Evolutionary conservation across 2,329 filamentous ascomycete species (phyloP), one percentile per base, ranked within the genome.

Genomic region (Fusarium protoensiforme): DNA sequence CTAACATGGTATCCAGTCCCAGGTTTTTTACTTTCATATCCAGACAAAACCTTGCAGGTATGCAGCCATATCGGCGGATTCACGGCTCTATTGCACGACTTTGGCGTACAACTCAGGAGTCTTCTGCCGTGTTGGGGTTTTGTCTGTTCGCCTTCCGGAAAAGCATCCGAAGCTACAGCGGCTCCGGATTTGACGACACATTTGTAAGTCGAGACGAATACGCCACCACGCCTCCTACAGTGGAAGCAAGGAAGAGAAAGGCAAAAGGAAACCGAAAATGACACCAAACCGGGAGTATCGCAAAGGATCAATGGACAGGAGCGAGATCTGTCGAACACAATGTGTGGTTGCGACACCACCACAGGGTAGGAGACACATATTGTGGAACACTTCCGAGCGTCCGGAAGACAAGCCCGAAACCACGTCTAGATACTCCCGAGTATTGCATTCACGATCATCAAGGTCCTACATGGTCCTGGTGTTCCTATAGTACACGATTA

Each of bases 401-500:
- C 61, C 54, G 33, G 39, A 61, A 35, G 43, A 48, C 29, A 48
- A 48, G 29, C 20, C 33, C 43, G 38, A 7, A 61, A 29, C 4
- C 31, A 43, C n/a, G n/a, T 10, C 46, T 18, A 53, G 38, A 35
- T 39, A 46, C 13, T 24, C 14, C 24, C 27, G 16, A 51, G 24
- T 27, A 22, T 24, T 65, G 39, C 29, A 38, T 54, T 43, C 16
- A 57, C 43, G 27, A 53, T 58, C 62, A 35, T 72, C 54, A 33
- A 67, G 41, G 54, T 57, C 46, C 38, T 59, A 61, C 43, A 53
- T 54, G 38, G 16, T 65, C 31, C 41, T 27, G 27, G 33, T 58
- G 48, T 53, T 66, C 64, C 56, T 68, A 63, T 67, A 48, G 36
- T 65, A 64, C 63, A 75, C 54, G 67, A 68, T 63, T 59, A 43